phyloP scores from a whole-genome alignment of 768 basidiomycete species.

The Auriculariales sp. region DNA sequence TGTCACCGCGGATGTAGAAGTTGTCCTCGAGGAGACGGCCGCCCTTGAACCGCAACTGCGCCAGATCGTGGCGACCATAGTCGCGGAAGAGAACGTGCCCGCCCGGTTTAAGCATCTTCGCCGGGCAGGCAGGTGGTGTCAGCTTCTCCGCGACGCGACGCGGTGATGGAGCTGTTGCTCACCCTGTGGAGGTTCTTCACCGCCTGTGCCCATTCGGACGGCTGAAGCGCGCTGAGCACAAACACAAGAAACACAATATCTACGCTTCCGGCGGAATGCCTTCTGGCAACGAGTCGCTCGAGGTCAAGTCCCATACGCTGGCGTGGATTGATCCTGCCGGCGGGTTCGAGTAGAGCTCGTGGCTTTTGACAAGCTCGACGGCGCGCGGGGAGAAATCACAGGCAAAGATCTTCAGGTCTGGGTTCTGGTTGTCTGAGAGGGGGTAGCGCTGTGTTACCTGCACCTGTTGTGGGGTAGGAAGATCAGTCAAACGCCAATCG shows the following conservation, averaged over 20 bases:
- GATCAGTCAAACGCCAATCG: not conserved
- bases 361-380: slow-evolving; percentile 77
- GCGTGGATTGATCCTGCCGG: slow-evolving; percentile 60
- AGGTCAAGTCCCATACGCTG: slow-evolving; percentile 85
- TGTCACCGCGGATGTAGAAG: slow-evolving; percentile 93
- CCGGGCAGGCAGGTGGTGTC: not conserved
- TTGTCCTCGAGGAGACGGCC: slow-evolving; percentile 83
- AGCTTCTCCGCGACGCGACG: not conserved
- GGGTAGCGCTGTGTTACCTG: slow-evolving; percentile 91
- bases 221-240: slow-evolving; percentile 86
- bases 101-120: slow-evolving; percentile 78
- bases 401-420: slow-evolving; percentile 54
- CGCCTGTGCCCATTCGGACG: slow-evolving; percentile 78
- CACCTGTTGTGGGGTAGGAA: slow-evolving; percentile 34
- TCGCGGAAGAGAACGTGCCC: slow-evolving; percentile 79
- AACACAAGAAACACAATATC: slow-evolving; percentile 90
- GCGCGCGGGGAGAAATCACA: slow-evolving; percentile 89
- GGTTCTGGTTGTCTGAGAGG: slow-evolving; percentile 69
- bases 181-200: slow-evolving; percentile 70
- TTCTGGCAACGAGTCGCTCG: slow-evolving; percentile 40
- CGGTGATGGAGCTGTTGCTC: slow-evolving; percentile 7
- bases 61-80: slow-evolving; percentile 89
- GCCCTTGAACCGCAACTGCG: slow-evolving; percentile 84
- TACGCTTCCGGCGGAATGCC: slow-evolving; percentile 53
- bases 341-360: slow-evolving; percentile 53